Evolutionary conservation across 2,329 filamentous ascomycete species (phyloP).

Genomic region (Cercospora nicotianae): DNA sequence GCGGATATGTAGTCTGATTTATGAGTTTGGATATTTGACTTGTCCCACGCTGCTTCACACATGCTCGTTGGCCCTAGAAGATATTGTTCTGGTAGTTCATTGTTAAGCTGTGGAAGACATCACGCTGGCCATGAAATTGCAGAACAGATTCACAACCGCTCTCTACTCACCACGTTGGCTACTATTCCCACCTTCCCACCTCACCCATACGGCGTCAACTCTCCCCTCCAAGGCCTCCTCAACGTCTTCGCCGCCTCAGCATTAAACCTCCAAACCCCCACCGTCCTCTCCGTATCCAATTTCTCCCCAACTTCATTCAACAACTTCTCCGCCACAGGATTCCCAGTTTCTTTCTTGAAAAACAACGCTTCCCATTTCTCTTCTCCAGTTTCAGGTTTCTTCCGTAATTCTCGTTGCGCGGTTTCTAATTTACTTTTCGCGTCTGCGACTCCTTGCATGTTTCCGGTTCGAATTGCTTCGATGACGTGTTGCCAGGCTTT

Average conservation of each 20-base stretch:
- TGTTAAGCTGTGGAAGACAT: no score
- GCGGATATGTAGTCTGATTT: neutral
- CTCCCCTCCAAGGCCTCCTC: conserved; percentile 35
- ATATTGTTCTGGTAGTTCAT: no score
- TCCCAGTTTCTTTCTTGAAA: conserved; percentile 38
- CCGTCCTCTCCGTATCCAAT: conserved; percentile 62
- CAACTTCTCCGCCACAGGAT: conserved; percentile 36
- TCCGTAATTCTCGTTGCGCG: conserved; percentile 45
- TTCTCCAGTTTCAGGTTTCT: conserved; percentile 40
- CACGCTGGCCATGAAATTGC: no score
- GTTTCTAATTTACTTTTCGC: conserved; percentile 36
- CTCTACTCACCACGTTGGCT: no score
- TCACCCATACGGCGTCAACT: conserved; percentile 28
- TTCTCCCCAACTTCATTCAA: conserved; percentile 37
- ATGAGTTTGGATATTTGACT: neutral
- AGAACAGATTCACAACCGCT: no score
- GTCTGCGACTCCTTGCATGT: conserved; percentile 45
- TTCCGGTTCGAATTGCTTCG: conserved; percentile 40
- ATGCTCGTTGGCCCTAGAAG: no score
- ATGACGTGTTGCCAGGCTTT: conserved; percentile 48
- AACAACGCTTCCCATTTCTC: conserved; percentile 44
- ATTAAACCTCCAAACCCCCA: conserved; percentile 69
- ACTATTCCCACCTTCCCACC: no score
- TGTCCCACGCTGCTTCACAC: neutral
- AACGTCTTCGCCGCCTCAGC: conserved; percentile 44